Evolutionary conservation across 805 yeast species (phyloP).

Genomic region (Ogataea nitratoaversa): DNA sequence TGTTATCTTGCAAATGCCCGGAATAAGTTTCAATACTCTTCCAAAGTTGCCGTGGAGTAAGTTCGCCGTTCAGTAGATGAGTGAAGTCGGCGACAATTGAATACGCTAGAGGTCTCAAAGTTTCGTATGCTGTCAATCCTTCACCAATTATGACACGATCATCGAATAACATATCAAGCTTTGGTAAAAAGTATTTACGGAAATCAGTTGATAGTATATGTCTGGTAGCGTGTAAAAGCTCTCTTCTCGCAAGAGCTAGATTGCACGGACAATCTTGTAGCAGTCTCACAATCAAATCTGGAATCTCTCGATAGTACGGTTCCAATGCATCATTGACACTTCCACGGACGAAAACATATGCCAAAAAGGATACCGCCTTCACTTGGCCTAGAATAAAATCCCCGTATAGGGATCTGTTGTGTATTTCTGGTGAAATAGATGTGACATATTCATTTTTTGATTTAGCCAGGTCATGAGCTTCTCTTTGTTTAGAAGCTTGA

Average conservation of each 20-base stretch:
- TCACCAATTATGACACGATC: conserved; percentile 86
- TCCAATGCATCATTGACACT: conserved; percentile 63
- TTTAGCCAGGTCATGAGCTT: conserved; percentile 56
- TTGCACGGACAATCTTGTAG: conserved; percentile 96
- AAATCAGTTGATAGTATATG: conserved; percentile 92
- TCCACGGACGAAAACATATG: conserved; percentile 85
- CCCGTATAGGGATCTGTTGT: conserved; percentile 73
- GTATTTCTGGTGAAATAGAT: conserved; percentile 69
- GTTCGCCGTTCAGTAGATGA: conserved; percentile 82
- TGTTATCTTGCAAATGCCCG: conserved; percentile 70
- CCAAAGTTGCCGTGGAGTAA: conserved; percentile 80
- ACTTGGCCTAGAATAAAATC: conserved; percentile 92
- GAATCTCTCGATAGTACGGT: conserved; percentile 62
- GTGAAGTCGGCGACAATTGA: conserved; percentile 94
- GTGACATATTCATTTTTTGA: conserved; percentile 57
- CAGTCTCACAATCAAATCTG: conserved; percentile 79
- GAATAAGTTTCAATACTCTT: conserved; percentile 82
- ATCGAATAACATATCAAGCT: conserved; percentile 79
- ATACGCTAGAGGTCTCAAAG: conserved; percentile 88
- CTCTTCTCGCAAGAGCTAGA: conserved; percentile 85
- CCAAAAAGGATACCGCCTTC: conserved; percentile 91
- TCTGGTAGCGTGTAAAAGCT: conserved; percentile 86
- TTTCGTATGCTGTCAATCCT: conserved; percentile 87
- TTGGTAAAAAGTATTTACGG: conserved; percentile 75
- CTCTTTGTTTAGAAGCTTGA: conserved; percentile 78